A percentile compares a stretch with the other conserved stretches of the same genome.
These are phyloP conservation scores for Euclidium syriacum DNA, from an alignment of 345 rosid species.

Conservation along the genomic window DNA sequence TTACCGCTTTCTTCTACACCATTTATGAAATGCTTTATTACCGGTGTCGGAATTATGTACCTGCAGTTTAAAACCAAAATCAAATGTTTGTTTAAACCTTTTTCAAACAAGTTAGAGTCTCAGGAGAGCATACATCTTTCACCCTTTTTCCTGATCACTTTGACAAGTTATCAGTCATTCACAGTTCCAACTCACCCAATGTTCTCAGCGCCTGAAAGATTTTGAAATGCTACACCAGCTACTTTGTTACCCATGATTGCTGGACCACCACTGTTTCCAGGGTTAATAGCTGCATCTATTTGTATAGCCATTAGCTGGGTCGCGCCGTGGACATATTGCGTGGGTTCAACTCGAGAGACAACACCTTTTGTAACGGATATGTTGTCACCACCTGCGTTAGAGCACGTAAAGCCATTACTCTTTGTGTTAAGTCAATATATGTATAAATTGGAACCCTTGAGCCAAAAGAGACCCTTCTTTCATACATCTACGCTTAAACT, in stretches of 20 bases:
- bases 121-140: not conserved
- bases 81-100: not conserved
- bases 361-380: constrained; percentile 95
- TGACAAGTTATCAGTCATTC: not conserved
- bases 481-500: not conserved
- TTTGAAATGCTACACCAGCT: constrained; percentile 89
- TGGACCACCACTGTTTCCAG: constrained; percentile 89
- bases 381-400: constrained; percentile 74
- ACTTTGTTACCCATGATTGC: constrained; percentile 87
- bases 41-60: constrained; percentile 82
- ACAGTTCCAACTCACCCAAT: constrained; percentile 59
- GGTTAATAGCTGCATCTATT: constrained; percentile 93
- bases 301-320: constrained; percentile 90
- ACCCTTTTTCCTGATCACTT: not conserved
- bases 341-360: constrained; percentile 91
- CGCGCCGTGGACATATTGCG: constrained; percentile 83
- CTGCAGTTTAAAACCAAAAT: constrained; percentile 35
- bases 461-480: not conserved
- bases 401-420: constrained; percentile 7
- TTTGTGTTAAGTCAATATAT: not conserved
- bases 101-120: not conserved
- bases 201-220: constrained; percentile 88
- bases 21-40: constrained; percentile 69
- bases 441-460: not conserved
- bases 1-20: constrained; percentile 69